phyloP scores from a whole-genome alignment of 805 yeast species.

The Yarrowia phangngaensis region DNA sequence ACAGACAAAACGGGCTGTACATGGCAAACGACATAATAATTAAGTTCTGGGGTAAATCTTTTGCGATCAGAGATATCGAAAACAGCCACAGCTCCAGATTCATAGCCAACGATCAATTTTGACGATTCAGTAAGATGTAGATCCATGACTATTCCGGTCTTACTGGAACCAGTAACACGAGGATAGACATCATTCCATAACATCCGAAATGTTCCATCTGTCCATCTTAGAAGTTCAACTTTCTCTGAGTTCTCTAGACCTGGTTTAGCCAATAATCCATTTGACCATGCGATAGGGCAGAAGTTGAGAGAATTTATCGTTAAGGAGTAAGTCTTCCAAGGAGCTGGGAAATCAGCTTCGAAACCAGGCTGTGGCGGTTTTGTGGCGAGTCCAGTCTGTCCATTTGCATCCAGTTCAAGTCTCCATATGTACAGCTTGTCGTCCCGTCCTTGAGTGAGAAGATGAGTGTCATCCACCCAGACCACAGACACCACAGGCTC shows the following conservation, averaged over 20 bases:
- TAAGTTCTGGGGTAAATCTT: conserved; percentile 28
- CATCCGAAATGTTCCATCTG: conserved; percentile 38
- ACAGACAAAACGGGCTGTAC: conserved; percentile 39
- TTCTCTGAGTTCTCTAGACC: conserved; percentile 59
- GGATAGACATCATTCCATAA: conserved; percentile 16
- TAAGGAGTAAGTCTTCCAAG: conserved; percentile 45
- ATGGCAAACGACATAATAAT: conserved; percentile 32
- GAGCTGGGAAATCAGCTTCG: conserved; percentile 34
- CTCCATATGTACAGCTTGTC: conserved; percentile 43
- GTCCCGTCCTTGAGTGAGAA: conserved; percentile 68
- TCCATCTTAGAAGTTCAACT: conserved; percentile 48
- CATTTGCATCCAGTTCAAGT: conserved; percentile 27
- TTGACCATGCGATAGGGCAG: conserved; percentile 53
- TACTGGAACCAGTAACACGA: conserved; percentile 31
- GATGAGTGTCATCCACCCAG: conserved; percentile 38
- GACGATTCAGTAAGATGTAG: conserved; percentile 43
- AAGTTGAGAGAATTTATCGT: conserved; percentile 75
- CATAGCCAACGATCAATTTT: conserved; percentile 55
- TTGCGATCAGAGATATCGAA: conserved; percentile 32
- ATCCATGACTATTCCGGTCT: conserved; percentile 67
- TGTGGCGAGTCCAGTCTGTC: conserved; percentile 1
- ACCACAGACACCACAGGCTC: conserved; percentile 49
- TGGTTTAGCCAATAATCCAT: conserved; percentile 52
- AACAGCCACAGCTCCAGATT: conserved; percentile 59
- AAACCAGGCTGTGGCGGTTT: conserved; percentile 31